Percentiles rank a stretch among this genome's conserved stretches.
These are phyloP conservation scores for Penicillium glabrum DNA, from an alignment of 2,329 filamentous ascomycete species.

Conservation along the genomic window DNA sequence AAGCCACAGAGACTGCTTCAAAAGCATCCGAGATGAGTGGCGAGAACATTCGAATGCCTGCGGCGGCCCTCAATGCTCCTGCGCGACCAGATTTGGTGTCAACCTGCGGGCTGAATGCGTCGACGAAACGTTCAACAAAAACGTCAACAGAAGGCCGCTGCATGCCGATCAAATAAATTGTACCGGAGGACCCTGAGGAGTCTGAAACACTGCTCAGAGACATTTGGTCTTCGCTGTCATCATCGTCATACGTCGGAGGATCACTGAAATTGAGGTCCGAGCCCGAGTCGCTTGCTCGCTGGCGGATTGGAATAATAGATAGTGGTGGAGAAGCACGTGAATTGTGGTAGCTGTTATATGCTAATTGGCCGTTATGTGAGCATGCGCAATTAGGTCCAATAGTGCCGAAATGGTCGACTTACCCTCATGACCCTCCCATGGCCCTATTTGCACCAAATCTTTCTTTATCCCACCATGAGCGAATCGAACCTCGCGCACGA, in stretches of 20 bases:
- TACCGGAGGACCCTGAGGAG: constrained; percentile 24
- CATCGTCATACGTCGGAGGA: constrained; percentile 7
- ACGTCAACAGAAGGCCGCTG: constrained; percentile 32
- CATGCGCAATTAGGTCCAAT: not conserved
- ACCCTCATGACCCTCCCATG: constrained; percentile 29
- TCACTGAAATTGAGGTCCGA: constrained; percentile 16
- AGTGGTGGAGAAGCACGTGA: constrained; percentile 3
- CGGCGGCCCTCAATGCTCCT: constrained; percentile 37
- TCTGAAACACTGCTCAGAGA: constrained; percentile 25
- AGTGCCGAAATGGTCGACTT: not conserved
- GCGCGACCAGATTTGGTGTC: constrained; percentile 35
- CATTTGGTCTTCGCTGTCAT: constrained; percentile 14
- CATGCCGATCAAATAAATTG: constrained; percentile 21
- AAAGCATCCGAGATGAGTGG: constrained; percentile 39
- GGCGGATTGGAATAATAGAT: constrained; percentile 10
- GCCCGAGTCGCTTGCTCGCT: not conserved
- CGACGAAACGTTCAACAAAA: constrained; percentile 41
- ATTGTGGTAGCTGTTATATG: constrained; percentile 16
- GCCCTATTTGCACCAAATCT: constrained; percentile 17
- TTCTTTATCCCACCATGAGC: constrained; percentile 20
- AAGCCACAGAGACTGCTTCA: constrained; percentile 39
- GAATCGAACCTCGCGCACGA: constrained; percentile 31
- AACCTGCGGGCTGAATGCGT: constrained; percentile 41
- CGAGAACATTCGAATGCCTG: constrained; percentile 42
- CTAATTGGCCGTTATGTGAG: not conserved